phyloP scores from a whole-genome alignment of 2,329 filamentous ascomycete genomes.

The Diaporthe destruens region DNA sequence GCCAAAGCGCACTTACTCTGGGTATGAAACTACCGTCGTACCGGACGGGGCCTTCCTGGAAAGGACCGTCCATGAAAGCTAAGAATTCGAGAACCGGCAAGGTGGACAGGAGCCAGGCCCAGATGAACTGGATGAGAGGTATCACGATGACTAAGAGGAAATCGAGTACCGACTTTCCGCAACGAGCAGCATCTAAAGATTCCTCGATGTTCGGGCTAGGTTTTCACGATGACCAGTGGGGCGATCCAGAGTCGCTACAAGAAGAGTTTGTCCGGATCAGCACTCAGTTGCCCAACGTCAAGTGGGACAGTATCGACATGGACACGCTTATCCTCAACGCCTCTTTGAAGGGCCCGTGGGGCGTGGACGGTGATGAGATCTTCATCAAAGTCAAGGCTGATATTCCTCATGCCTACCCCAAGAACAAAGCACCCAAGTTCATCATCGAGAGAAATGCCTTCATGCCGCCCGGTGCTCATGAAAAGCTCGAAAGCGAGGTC shows the following conservation, averaged over 20 bases:
- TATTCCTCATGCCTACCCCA: conserved; percentile 71
- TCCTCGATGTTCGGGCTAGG: conserved; percentile 64
- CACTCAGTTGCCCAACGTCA: conserved; percentile 72
- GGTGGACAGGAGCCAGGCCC: conserved; percentile 63
- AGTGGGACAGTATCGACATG: conserved; percentile 75
- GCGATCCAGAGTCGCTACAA: conserved; percentile 71
- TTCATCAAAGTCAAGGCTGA: conserved; percentile 73
- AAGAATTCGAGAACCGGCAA: conserved; percentile 58
- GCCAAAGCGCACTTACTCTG: conserved; percentile 54
- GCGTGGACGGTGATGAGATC: conserved; percentile 66
- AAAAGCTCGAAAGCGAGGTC: conserved; percentile 66
- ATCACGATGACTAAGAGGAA: conserved; percentile 73
- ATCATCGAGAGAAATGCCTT: conserved; percentile 72
- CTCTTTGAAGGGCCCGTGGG: conserved; percentile 76
- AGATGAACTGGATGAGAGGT: conserved; percentile 78
- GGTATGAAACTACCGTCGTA: conserved; percentile 55
- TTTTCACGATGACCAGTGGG: conserved; percentile 69
- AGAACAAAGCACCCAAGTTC: conserved; percentile 69
- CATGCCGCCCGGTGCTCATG: conserved; percentile 68
- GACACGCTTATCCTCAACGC: conserved; percentile 69
- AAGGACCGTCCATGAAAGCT: conserved; percentile 70
- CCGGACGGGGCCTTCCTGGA: conserved; percentile 60
- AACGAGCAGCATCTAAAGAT: conserved; percentile 65
- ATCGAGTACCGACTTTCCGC: conserved; percentile 57
- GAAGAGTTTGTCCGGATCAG: conserved; percentile 75